Evolutionary conservation across 192 early-diverging fungal species (phyloP).

Genomic region (Oehlia diaphana): DNA sequence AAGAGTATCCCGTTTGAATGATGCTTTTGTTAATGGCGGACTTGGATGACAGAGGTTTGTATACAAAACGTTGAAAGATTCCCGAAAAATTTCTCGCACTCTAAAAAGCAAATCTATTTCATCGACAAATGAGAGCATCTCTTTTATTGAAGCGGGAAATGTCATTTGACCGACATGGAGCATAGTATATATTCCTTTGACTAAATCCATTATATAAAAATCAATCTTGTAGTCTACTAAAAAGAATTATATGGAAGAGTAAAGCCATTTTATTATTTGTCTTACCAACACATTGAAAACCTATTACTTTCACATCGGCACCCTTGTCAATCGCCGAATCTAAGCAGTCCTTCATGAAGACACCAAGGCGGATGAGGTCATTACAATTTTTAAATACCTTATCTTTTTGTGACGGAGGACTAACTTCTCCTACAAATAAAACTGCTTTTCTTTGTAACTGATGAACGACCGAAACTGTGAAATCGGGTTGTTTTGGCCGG

Average conservation of each 20-base stretch:
- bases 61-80: neutral
- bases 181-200: conserved; percentile 23
- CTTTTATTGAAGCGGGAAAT: conserved; percentile 6
- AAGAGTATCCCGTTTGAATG: neutral
- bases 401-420: conserved; percentile 6
- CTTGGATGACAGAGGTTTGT: conserved; percentile 3
- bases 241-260: neutral
- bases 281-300: conserved; percentile 24
- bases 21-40: neutral
- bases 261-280: conserved; percentile 6
- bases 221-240: conserved; percentile 17
- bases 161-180: conserved; percentile 7
- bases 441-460: conserved; percentile 3
- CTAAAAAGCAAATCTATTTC: conserved; percentile 20
- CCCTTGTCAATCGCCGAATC: neutral
- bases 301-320: neutral
- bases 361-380: neutral
- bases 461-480: conserved; percentile 2
- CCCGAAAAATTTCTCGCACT: conserved; percentile 20
- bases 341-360: conserved; percentile 1
- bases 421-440: conserved; percentile 20
- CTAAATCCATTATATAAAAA: conserved; percentile 24
- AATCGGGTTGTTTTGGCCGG: neutral
- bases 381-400: conserved; percentile 9
- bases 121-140: conserved; percentile 15